phyloP scores from a whole-genome alignment of 306 rosid species.

The Carpinus fangiana region DNA sequence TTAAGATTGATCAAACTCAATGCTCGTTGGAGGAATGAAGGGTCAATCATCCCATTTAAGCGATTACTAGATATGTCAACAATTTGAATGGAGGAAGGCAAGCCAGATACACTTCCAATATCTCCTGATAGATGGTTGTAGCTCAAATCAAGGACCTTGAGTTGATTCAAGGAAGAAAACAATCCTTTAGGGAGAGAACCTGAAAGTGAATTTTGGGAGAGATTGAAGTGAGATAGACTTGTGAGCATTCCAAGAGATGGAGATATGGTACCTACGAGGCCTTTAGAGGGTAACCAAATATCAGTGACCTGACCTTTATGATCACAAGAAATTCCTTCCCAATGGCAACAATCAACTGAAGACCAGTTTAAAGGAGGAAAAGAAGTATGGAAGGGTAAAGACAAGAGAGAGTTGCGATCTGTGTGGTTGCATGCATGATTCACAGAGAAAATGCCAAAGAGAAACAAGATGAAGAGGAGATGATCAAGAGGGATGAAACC shows the following conservation, averaged over 20 bases:
- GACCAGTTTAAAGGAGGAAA: conserved; percentile 3
- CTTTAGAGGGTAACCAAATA: conserved; percentile 1
- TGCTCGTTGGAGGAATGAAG: conserved; percentile 1
- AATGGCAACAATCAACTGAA: conserved; percentile 5
- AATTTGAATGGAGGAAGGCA: background rate
- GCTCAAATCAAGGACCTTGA: conserved; percentile 20
- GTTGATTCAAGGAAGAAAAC: conserved; percentile 4
- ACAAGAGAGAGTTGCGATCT: conserved; percentile 1
- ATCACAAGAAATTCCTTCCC: conserved; percentile 13
- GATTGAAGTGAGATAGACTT: background rate
- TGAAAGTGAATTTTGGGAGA: background rate
- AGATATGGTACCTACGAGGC: background rate
- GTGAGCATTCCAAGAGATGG: background rate
- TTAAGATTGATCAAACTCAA: background rate
- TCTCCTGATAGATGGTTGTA: conserved; percentile 13
- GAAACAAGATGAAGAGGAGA: too few species aligned
- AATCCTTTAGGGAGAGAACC: background rate
- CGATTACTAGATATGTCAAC: conserved; percentile 17
- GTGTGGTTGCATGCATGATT: background rate
- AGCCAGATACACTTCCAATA: background rate
- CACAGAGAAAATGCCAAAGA: background rate
- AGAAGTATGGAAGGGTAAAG: background rate
- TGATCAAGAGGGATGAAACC: too few species aligned
- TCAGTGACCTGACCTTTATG: background rate
- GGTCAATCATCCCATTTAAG: background rate